Conservation (phyloP, 2,329 filamentous ascomycete species). For the Aspergillus vadensis region DNA sequence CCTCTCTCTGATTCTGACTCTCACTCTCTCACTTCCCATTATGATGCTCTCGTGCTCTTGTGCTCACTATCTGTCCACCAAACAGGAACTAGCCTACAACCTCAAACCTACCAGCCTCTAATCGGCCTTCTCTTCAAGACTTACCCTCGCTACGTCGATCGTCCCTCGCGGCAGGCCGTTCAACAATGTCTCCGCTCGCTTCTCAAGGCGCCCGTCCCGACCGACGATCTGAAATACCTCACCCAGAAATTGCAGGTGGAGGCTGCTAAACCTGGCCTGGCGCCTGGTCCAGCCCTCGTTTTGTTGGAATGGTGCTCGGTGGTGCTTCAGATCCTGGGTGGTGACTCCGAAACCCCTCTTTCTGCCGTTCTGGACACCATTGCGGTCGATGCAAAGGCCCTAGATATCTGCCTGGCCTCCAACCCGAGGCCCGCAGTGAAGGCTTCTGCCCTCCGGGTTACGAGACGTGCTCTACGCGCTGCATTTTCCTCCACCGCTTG, state of each 20-base stretch:
- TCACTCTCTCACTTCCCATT: constrained; percentile 2
- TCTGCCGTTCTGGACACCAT: constrained; percentile 62
- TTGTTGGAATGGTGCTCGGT: constrained; percentile 87
- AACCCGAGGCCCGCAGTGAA: constrained; percentile 65
- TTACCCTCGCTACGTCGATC: constrained; percentile 83
- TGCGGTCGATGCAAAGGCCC: constrained; percentile 67
- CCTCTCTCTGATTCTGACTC: constrained; percentile 3
- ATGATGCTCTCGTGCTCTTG: constrained; percentile 16
- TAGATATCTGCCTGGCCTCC: constrained; percentile 77
- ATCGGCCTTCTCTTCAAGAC: constrained; percentile 80
- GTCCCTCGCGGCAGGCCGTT: constrained; percentile 77
- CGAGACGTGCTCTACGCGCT: constrained; percentile 76
- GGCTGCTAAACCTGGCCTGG: constrained; percentile 73
- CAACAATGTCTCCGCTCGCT: constrained; percentile 75
- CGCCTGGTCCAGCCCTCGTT: constrained; percentile 79
- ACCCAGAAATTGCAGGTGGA: constrained; percentile 70
- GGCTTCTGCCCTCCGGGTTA: constrained; percentile 73
- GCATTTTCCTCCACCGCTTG: constrained; percentile 63
- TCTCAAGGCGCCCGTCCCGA: constrained; percentile 61
- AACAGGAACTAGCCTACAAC: constrained; percentile 37
- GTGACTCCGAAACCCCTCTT: constrained; percentile 66
- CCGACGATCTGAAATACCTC: constrained; percentile 55
- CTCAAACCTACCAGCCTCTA: constrained; percentile 47
- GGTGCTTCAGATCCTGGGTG: constrained; percentile 70
- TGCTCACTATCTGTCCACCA: neutral